Evolutionary conservation across 148 eudicot genomes (phyloP).

Genomic region (Cornus florida): DNA sequence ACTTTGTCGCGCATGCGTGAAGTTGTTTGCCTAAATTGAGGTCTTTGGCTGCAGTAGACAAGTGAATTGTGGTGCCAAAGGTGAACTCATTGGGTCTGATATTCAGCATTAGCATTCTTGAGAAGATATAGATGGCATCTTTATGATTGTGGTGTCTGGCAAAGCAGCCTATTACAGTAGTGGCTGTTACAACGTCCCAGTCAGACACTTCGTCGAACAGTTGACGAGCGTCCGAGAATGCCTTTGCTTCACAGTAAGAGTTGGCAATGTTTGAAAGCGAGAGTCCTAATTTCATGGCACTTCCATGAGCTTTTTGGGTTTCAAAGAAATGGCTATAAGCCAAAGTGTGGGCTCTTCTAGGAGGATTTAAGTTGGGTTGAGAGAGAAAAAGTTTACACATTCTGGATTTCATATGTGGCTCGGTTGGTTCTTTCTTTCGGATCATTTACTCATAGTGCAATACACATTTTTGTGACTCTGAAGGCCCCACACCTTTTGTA

Average conservation of each 20-base stretch:
- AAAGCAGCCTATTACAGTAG: conserved; percentile 34
- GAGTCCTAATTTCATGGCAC: background rate
- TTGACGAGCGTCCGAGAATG: conserved; percentile 16
- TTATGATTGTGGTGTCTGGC: conserved; percentile 22
- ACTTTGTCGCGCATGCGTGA: conserved; percentile 37
- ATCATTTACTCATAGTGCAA: too few relatives aligned
- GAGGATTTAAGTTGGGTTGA: background rate
- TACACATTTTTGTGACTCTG: too few relatives aligned
- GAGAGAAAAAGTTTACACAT: background rate
- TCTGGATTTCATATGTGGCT: conserved; percentile 13
- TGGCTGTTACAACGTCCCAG: conserved; percentile 40
- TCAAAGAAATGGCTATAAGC: background rate
- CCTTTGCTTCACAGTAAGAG: background rate
- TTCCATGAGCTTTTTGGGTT: conserved; percentile 16
- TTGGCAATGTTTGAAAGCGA: background rate
- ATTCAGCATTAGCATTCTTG: conserved; percentile 27
- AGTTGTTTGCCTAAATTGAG: conserved; percentile 42
- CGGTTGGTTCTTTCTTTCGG: background rate
- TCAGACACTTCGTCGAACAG: conserved; percentile 42
- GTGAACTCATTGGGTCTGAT: conserved; percentile 51
- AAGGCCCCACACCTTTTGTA: too few relatives aligned
- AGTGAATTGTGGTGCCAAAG: conserved; percentile 38
- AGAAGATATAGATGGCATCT: conserved; percentile 32
- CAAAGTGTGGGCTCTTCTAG: conserved; percentile 3
- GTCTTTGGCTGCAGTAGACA: conserved; percentile 28